Evolutionary conservation across 306 rosid species (phyloP), one percentile per base, ranked within the genome.

Genomic region (Nissolia schottii): DNA sequence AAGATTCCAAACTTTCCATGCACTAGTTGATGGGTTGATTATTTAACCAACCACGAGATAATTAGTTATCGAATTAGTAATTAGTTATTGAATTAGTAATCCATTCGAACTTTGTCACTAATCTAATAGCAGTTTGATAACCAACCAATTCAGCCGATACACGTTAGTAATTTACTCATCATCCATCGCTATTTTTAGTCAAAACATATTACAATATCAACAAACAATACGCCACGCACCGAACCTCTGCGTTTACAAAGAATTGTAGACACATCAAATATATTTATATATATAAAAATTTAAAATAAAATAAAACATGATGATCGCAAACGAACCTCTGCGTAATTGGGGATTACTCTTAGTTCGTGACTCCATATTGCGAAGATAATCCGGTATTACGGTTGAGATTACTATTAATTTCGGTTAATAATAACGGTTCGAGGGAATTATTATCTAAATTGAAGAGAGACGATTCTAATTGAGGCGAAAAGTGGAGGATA

Each of bases 401-500:
- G 78, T 40, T 43, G 3, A 15, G 70, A 68, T 43, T 71, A 65
- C 49, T 58, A n/a, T 22, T 81, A 29, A 22, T 27, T 45, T 19
- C 19, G 68, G 49, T 15, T 70, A 56, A 27, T 67, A 77, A 63
- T 25, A 80, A 76, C 31, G 86, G 86, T 58, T 83, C 75, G n/a
- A 84, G 41, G 70, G 85, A 61, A 53, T 81, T 86, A 35, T 43
- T 69, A 28, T 73, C 84, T 50, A 81, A 81, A 43, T 76, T 77
- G 74, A 86, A 77, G 48, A 79, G 54, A 12, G 86, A 80, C 12
- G 65, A 82, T 28, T 71, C 59, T 35, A 84, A 86, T 80, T 94
- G 97, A 65, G 99, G 96, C 0, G 93, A 85, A 7, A 77, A 91
- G 86, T 94, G 96, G 62, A 85, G 97, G 38, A 55, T 83, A 69